Evolutionary conservation across 2,329 filamentous ascomycete species (phyloP), one percentile per base, ranked within the genome.

Genomic region (Alternaria arbusti): DNA sequence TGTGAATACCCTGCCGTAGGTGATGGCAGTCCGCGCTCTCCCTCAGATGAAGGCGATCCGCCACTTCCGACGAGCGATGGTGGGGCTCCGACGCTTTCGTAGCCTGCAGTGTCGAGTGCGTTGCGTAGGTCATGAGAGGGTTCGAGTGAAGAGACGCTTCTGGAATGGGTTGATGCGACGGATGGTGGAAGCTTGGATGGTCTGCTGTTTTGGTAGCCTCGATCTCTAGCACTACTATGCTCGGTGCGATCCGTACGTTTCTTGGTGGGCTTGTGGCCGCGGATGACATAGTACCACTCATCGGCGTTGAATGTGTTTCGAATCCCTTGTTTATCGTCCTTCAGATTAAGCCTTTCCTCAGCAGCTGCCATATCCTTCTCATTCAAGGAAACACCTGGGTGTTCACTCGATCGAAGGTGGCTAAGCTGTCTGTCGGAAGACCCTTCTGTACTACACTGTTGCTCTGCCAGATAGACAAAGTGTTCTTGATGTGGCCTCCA

Each of bases 401-500:
- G 12, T 9, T 56, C 36, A 13, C 45, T 20, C 3, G 20, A 20
- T 12, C 17, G 17, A 11, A 45, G 12, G n/a, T 54, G 22, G 8
- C 32, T 25, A 6, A n/a, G 10, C 10, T n/a, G 17, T 20, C 9
- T 30, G 15, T 15, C 45, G 3, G 20, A 12, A 9, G 7, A 22
- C 22, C 22, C 23, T 12, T 17, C 28, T 6, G 12, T 36, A 15
- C 32, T 40, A 15, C 12, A 20, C 6, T 63, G 49, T n/a, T 59
- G 28, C 20, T 45, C 54, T 36, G 25, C 25, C 7, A 15, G 15
- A n/a, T 49, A n/a, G 8, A 6, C 32, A 22, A 57, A 32, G 23
- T 15, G 32, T n/a, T 61, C 51, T 6, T 32, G 58, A n/a, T 61
- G n/a, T 13, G 61, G 61, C 15, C 23, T 52, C 61, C 61, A 64